phyloP scores from a whole-genome alignment of 1,139 yeast species.

The Protomyces pachydermus region DNA sequence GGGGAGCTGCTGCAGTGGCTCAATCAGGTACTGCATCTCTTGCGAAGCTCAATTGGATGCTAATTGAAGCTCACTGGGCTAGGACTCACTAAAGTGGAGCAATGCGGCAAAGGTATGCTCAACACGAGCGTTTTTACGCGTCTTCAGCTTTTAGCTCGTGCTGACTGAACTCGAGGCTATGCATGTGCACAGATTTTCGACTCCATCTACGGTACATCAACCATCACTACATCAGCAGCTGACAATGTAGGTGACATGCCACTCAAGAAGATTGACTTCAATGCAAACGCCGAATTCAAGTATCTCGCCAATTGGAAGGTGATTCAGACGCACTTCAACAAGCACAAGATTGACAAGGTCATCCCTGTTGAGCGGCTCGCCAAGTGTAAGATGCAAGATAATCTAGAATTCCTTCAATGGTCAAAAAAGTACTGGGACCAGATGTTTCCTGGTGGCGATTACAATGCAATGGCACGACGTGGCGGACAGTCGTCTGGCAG shows the following conservation, averaged over 20 bases:
- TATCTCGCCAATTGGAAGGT: conserved; percentile 76
- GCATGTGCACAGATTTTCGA: conserved; percentile 90
- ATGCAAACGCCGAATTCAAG: conserved; percentile 69
- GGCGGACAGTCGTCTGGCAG: conserved; percentile 32
- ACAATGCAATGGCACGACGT: conserved; percentile 62
- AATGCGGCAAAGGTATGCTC: conserved; percentile 85
- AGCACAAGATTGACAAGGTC: conserved; percentile 64
- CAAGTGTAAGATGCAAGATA: conserved; percentile 89
- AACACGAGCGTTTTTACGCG: not conserved
- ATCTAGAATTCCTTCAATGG: conserved; percentile 92
- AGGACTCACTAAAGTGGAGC: conserved; percentile 73
- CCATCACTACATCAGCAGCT: conserved; percentile 60
- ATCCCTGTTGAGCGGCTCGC: conserved; percentile 77
- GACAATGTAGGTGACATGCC: conserved; percentile 25
- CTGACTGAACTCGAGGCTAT: conserved; percentile 5
- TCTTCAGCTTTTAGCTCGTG: not conserved
- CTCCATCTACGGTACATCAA: conserved; percentile 72
- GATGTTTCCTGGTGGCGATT: conserved; percentile 59
- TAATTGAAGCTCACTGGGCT: conserved; percentile 37
- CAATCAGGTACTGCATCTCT: conserved; percentile 54
- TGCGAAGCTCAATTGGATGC: not conserved
- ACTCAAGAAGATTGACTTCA: conserved; percentile 42
- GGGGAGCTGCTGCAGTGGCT: conserved; percentile 83
- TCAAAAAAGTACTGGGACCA: conserved; percentile 76
- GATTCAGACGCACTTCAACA: conserved; percentile 68